phyloP scores from a whole-genome alignment of 2,329 filamentous ascomycete genomes.

The Septoria linicola region DNA sequence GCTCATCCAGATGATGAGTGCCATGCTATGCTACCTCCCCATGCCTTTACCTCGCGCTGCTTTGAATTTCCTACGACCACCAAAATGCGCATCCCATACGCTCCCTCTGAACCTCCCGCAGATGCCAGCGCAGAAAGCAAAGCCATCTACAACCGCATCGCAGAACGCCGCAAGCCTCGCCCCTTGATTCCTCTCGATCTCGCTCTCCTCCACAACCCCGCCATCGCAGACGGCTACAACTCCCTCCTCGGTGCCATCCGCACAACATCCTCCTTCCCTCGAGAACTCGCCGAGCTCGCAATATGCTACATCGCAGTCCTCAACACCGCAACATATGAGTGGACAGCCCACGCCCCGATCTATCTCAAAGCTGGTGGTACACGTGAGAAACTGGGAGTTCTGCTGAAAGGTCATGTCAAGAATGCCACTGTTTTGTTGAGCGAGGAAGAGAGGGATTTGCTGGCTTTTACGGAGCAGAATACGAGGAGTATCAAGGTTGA shows the following conservation, averaged over 20 bases:
- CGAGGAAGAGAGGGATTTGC: conserved; percentile 35
- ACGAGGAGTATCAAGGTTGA: conserved; percentile 36
- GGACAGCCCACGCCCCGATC: conserved; percentile 38
- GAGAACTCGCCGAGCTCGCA: conserved; percentile 36
- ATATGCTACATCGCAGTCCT: conserved; percentile 41
- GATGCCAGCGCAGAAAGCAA: conserved; percentile 50
- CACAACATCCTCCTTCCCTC: conserved; percentile 35
- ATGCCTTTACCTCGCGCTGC: conserved; percentile 3
- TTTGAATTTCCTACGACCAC: too few species aligned
- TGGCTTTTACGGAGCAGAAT: conserved; percentile 38
- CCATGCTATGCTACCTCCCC: too few species aligned
- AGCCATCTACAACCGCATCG: conserved; percentile 62
- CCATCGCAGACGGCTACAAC: conserved; percentile 76
- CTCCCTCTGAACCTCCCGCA: conserved; percentile 53
- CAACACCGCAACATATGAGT: conserved; percentile 40
- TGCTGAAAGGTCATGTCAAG: conserved; percentile 28
- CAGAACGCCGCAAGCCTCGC: conserved; percentile 64
- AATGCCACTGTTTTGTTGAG: conserved; percentile 26
- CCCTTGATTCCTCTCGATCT: conserved; percentile 74
- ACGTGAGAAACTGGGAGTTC: conserved; percentile 29
- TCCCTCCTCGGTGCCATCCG: conserved; percentile 58
- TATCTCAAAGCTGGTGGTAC: conserved; percentile 36
- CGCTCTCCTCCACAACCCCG: conserved; percentile 69
- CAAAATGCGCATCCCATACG: conserved; percentile 67
- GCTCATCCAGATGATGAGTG: too few species aligned